phyloP scores from a whole-genome alignment of 805 yeast genomes.

The Candida nanaspora region DNA sequence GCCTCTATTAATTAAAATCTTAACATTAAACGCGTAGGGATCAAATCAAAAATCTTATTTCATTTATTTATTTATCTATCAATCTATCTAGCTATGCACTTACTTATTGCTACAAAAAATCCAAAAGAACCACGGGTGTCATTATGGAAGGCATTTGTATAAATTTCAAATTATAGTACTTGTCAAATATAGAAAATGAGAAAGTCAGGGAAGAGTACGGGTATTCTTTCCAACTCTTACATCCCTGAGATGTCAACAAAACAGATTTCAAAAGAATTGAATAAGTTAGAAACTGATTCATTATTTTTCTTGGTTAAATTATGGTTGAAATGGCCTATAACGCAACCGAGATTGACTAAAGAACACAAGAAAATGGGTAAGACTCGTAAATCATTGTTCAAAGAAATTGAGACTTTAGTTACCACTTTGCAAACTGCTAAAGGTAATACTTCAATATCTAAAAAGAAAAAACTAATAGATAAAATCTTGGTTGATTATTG shows the following conservation, averaged over 20 bases:
- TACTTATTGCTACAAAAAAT: too few species aligned
- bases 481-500: constrained; percentile 43
- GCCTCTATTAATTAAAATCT: too few species aligned
- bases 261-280: constrained; percentile 17
- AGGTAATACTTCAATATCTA: constrained; percentile 2
- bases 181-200: too few species aligned
- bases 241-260: constrained; percentile 21
- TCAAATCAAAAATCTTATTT: too few species aligned
- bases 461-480: constrained; percentile 33
- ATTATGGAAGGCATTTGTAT: too few species aligned
- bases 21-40: too few species aligned
- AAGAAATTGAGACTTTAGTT: constrained; percentile 10
- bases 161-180: too few species aligned
- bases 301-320: constrained; percentile 23
- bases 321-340: constrained; percentile 25
- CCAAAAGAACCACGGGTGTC: too few species aligned
- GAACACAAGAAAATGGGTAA: constrained; percentile 13
- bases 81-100: too few species aligned
- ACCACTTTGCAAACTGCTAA: constrained; percentile 2
- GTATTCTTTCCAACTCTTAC: constrained; percentile 27
- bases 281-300: constrained; percentile 20
- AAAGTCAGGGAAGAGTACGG: constrained; percentile 9
- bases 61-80: too few species aligned
- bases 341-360: constrained; percentile 20
- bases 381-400: constrained; percentile 10